Percentiles rank a stretch among this genome's conserved stretches.
Conservation (phyloP, 805 yeast species). For the Yamadazyma phyllophila region DNA sequence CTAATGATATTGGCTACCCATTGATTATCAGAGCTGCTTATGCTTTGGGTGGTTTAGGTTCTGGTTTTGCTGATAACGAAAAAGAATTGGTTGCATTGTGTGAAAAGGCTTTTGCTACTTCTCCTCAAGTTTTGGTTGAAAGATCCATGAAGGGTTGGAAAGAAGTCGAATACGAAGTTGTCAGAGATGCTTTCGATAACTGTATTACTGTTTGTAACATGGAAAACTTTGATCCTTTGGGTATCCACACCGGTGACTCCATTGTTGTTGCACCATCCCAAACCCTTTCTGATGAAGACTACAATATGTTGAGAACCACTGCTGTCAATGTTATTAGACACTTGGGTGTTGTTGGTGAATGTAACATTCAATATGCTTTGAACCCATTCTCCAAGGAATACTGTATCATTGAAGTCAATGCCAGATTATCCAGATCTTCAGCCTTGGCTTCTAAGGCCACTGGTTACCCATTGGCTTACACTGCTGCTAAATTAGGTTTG, state of each 20-base stretch:
- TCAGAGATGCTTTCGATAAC: conserved; percentile 92
- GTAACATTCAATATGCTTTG: conserved; percentile 95
- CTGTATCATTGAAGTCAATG: conserved; percentile 96
- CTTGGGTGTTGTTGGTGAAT: conserved; percentile 98
- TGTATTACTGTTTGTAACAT: conserved; percentile 98
- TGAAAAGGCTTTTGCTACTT: conserved; percentile 87
- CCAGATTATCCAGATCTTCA: conserved; percentile 93
- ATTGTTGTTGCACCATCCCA: conserved; percentile 99
- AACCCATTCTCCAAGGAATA: conserved; percentile 91
- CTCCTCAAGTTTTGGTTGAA: conserved; percentile 96
- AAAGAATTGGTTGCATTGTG: conserved; percentile 81
- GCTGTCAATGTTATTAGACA: conserved; percentile 97
- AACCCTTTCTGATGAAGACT: conserved; percentile 94
- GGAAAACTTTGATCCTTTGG: conserved; percentile 98
- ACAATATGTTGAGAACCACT: conserved; percentile 95
- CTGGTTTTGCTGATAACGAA: conserved; percentile 88
- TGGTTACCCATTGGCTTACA: conserved; percentile 97
- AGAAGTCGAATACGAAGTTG: conserved; percentile 98
- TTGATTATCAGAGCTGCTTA: conserved; percentile 96
- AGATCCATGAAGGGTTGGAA: conserved; percentile 98
- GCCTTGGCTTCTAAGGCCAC: conserved; percentile 98
- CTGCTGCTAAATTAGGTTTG: conserved; percentile 95
- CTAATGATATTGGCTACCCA: conserved; percentile 85
- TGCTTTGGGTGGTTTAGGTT: conserved; percentile 96
- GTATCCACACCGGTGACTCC: conserved; percentile 98